Conservation (phyloP, 768 basidiomycete genomes). For the Pholiota molesta region DNA sequence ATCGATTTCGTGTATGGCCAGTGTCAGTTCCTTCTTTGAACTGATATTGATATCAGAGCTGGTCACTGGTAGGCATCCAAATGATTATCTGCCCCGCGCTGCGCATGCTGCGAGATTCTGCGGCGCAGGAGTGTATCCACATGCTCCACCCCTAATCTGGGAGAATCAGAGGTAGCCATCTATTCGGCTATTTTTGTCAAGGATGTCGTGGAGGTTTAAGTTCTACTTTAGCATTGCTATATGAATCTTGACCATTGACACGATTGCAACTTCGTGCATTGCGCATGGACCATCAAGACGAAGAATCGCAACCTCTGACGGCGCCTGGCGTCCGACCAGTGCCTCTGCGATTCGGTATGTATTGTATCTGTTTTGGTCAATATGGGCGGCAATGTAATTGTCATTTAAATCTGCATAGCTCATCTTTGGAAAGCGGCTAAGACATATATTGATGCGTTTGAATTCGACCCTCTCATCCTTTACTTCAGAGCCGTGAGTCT, state of each 20-base stretch:
- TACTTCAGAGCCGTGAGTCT: slow-evolving; percentile 19
- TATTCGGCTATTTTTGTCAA: neutral
- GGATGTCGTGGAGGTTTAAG: neutral
- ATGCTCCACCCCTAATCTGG: no score
- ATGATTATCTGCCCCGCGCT: no score
- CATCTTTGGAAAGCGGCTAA: slow-evolving; percentile 26
- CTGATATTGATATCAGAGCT: no score
- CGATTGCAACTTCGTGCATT: no score
- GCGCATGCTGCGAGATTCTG: no score
- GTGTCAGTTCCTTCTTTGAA: no score
- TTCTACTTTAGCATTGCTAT: neutral
- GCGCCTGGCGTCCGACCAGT: neutral
- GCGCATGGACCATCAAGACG: neutral
- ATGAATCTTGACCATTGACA: no score
- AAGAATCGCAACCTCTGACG: neutral
- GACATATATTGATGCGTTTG: slow-evolving; percentile 24
- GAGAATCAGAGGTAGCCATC: no score
- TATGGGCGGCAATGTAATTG: neutral
- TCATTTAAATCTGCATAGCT: slow-evolving; percentile 11
- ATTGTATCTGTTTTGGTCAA: neutral
- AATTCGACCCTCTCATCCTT: slow-evolving; percentile 20
- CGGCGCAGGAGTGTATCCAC: no score
- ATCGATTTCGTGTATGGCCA: no score
- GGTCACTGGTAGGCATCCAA: no score
- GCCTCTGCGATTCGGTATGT: neutral